These are phyloP conservation scores for Pythium aristosporum DNA, from an alignment of 352 stramenopile genomes.

Conservation along the genomic window DNA sequence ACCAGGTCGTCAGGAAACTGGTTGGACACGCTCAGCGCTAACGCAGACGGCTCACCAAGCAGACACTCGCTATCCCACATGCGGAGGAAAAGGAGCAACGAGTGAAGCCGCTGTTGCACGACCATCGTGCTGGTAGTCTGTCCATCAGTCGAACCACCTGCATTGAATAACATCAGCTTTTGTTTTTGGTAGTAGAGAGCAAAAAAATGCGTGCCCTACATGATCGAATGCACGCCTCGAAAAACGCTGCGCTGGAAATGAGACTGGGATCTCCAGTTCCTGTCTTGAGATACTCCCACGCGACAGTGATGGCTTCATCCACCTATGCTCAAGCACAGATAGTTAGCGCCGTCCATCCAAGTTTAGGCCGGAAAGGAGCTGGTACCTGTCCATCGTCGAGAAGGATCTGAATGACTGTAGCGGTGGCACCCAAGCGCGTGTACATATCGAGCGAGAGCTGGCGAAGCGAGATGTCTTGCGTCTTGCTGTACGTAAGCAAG, in stretches of 20 bases:
- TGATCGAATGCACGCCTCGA: slow-evolving; percentile 8
- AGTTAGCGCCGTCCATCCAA: neutral
- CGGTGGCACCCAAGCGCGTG: slow-evolving; percentile 47
- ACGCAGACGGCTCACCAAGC: slow-evolving; percentile 9
- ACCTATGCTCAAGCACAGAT: slow-evolving; percentile 3
- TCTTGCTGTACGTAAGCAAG: slow-evolving; percentile 34
- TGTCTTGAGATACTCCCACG: slow-evolving; percentile 24
- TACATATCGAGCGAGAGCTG: slow-evolving; percentile 74
- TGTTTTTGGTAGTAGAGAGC: neutral
- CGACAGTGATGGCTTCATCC: slow-evolving; percentile 15
- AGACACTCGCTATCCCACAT: slow-evolving; percentile 22
- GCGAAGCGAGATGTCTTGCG: slow-evolving; percentile 32
- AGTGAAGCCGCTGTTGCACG: slow-evolving; percentile 14
- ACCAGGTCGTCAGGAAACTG: slow-evolving; percentile 14
- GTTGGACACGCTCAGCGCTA: slow-evolving; percentile 1
- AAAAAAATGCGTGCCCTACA: slow-evolving; percentile 3
- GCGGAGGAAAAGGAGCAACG: slow-evolving; percentile 24
- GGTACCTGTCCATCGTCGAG: slow-evolving; percentile 42
- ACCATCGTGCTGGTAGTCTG: neutral
- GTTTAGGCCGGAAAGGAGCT: neutral
- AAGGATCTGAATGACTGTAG: slow-evolving; percentile 44
- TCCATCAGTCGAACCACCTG: neutral
- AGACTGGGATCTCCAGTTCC: slow-evolving; percentile 9
- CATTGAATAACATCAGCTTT: neutral
- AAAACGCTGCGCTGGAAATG: slow-evolving; percentile 17